These are phyloP conservation scores for Phytophthora europaea DNA, from an alignment of 352 stramenopile genomes.

Conservation along the genomic window DNA sequence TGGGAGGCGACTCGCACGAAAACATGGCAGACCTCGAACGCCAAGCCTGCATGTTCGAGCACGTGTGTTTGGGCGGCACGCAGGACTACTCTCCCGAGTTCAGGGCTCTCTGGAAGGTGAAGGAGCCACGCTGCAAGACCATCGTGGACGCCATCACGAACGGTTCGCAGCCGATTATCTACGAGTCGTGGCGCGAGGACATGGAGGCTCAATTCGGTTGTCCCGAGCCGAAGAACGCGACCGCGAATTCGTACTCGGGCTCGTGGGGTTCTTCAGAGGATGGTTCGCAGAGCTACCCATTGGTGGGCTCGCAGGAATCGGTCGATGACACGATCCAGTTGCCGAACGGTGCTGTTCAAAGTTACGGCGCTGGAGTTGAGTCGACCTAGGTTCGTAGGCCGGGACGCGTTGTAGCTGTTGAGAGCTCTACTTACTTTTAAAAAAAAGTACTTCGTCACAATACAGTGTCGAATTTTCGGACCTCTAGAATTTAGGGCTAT, in stretches of 20 bases:
- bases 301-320: not conserved
- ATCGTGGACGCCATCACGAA: conserved; percentile 46
- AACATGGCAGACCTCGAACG: conserved; percentile 53
- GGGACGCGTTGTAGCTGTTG: no score
- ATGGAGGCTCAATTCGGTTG: conserved; percentile 52
- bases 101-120: conserved; percentile 46
- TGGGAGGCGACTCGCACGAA: conserved; percentile 38
- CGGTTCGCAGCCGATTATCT: conserved; percentile 35
- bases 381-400: not conserved
- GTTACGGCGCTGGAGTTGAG: not conserved
- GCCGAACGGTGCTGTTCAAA: not conserved
- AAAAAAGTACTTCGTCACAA: not conserved
- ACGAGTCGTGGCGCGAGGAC: conserved; percentile 39
- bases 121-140: conserved; percentile 44
- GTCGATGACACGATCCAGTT: conserved; percentile 31
- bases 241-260: conserved; percentile 2
- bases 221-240: conserved; percentile 27
- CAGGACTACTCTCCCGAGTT: conserved; percentile 51
- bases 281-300: not conserved
- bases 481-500: not conserved
- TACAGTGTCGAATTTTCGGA: not conserved
- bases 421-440: no score
- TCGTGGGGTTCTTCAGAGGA: not conserved
- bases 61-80: conserved; percentile 50
- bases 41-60: conserved; percentile 55